Base-by-base conservation (phyloP, 2,329 filamentous ascomycete species). In the Colletotrichum sp. region DNA sequence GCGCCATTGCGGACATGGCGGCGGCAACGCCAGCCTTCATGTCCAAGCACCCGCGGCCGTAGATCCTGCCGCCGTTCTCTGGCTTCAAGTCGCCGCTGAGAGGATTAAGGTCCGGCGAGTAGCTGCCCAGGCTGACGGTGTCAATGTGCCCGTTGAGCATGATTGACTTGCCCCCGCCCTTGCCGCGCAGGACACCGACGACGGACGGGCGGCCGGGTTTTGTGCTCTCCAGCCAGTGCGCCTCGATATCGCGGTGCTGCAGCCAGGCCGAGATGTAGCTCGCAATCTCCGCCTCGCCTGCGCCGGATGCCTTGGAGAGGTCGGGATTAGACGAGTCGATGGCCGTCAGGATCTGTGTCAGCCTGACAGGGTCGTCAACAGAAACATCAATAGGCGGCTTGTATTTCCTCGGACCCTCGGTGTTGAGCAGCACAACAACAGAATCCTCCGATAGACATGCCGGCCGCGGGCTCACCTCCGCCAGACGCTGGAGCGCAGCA, bases 381-480 rank as follows among this genome's bases (percentile, higher is more conserved):
- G 84, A 84, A 0, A 89, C 86, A 34, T 85, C 81, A 6, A 76
- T 73, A 0, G 90, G 90, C 12, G 81, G 74, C 0, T 78, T 66
- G 77, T 94, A 94, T 3, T 88, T 85, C 48, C 93, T 87, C 10
- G 80, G 79, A 0, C 92, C 92, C 81, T 94, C 93, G 0, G 94
- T 95, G 76, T 90, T 93, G 56, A 94, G 88, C 2, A 95, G 81
- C 1, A 95, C 88, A 0, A 95, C 87, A 0, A 92, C 86, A 0
- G 91, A 89, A n/a, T 91, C 83, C 0, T 82, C 78, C 9, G 84
- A 81, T 0, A 91, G 79, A 0, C 15, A 75, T 1, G 82, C 82
- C 0, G 89, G 78, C 0, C 80, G 76, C 2, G 82, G 75, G 55
- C 79, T 83, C 7, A 64, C 36, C 28, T 65, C 25, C 5, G 68